Evolutionary conservation across 1,284 basidiomycete species (phyloP).

Genomic region (Gymnopus androsaceus): DNA sequence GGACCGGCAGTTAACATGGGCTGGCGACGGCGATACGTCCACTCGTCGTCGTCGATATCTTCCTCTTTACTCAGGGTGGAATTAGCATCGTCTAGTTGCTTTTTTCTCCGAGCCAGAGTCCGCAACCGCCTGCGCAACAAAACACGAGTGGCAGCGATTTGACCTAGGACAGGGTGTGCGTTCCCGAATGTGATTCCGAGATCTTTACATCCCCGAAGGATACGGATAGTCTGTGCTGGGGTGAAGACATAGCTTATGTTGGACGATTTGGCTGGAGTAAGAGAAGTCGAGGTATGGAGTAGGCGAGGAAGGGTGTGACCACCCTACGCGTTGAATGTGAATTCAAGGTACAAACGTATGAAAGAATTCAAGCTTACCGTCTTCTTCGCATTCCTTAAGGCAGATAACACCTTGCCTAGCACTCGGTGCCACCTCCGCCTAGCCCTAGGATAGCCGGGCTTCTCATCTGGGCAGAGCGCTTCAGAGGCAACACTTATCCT

Average conservation of each 20-base stretch:
- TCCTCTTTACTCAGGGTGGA: slow-evolving; percentile 29
- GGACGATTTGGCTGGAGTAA: slow-evolving; percentile 39
- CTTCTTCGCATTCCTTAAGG: slow-evolving; percentile 33
- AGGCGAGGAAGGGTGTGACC: slow-evolving; percentile 56
- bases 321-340: too few relatives aligned
- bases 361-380: too few relatives aligned
- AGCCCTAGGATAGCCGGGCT: slow-evolving; percentile 27
- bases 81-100: neutral
- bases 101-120: neutral
- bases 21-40: slow-evolving; percentile 51
- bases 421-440: slow-evolving; percentile 51
- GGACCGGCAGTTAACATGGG: slow-evolving; percentile 54
- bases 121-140: slow-evolving; percentile 46
- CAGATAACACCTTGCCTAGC: slow-evolving; percentile 41
- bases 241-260: slow-evolving; percentile 28
- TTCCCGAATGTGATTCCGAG: slow-evolving; percentile 52
- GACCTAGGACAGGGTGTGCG: slow-evolving; percentile 50
- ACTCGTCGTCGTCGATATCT: slow-evolving; percentile 50
- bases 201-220: slow-evolving; percentile 42
- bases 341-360: too few relatives aligned
- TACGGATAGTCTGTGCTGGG: slow-evolving; percentile 24
- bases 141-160: slow-evolving; percentile 56
- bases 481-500: slow-evolving; percentile 41
- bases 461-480: slow-evolving; percentile 34
- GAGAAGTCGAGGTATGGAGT: slow-evolving; percentile 35